These are phyloP conservation scores for Cucurbita moschata DNA, from an alignment of 306 rosid genomes.

Conservation along the genomic window DNA sequence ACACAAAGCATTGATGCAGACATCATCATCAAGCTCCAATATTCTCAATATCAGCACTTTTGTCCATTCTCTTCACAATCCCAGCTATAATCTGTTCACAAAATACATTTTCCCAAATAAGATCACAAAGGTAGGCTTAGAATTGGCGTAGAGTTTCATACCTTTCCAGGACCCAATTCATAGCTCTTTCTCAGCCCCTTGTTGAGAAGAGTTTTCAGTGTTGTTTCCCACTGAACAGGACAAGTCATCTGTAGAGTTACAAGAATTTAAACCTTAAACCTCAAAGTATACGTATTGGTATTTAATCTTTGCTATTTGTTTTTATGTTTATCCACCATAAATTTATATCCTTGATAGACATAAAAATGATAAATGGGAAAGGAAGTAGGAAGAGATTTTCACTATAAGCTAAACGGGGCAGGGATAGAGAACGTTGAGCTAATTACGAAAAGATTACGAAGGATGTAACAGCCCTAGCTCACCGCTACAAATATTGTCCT, in stretches of 20 bases:
- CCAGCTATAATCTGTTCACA: constrained; percentile 78
- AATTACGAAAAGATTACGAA: too few species aligned
- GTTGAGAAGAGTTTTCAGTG: constrained; percentile 59
- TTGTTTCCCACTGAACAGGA: constrained; percentile 98
- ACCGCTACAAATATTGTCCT: too few species aligned
- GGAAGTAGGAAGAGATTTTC: too few species aligned
- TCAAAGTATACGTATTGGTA: too few species aligned
- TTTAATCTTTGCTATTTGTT: too few species aligned
- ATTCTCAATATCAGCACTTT: constrained; percentile 62
- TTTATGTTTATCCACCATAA: too few species aligned
- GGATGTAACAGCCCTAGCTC: too few species aligned
- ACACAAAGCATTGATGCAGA: neutral
- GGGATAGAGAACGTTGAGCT: too few species aligned
- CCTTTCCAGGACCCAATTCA: constrained; percentile 99
- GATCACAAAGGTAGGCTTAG: neutral
- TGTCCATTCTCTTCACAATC: constrained; percentile 75
- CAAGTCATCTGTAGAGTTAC: constrained; percentile 70
- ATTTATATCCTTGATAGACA: too few species aligned
- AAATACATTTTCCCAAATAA: neutral
- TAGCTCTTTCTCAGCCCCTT: constrained; percentile 81
- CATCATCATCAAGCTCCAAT: constrained; percentile 44
- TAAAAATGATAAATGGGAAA: too few species aligned
- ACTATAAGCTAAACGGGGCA: too few species aligned
- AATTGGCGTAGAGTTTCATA: constrained; percentile 11
- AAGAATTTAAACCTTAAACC: neutral